Conservation (phyloP, 2,329 filamentous ascomycete genomes). For the Penicillium corylophilum region DNA sequence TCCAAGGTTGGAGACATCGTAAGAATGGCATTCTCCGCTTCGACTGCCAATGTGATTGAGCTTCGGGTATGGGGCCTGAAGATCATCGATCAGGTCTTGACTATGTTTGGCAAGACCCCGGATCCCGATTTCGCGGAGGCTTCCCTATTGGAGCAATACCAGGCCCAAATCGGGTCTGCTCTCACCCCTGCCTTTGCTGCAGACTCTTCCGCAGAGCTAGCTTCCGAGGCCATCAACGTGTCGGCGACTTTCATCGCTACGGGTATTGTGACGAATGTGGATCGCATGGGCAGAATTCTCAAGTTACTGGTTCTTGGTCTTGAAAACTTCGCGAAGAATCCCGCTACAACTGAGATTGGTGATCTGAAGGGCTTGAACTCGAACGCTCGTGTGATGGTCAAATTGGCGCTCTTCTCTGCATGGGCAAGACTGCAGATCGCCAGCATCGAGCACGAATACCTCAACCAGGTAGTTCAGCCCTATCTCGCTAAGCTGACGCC, state of each 20-base stretch:
- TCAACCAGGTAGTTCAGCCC: conserved; percentile 82
- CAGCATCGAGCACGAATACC: conserved; percentile 85
- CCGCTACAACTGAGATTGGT: conserved; percentile 81
- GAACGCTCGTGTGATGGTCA: conserved; percentile 97
- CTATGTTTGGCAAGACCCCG: conserved; percentile 92
- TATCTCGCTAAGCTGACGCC: conserved; percentile 89
- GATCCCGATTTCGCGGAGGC: conserved; percentile 98
- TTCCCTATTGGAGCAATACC: conserved; percentile 94
- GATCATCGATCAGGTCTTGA: conserved; percentile 89
- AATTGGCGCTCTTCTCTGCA: conserved; percentile 93
- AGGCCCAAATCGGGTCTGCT: conserved; percentile 95
- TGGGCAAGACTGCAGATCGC: conserved; percentile 98
- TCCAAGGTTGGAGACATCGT: conserved; percentile 86
- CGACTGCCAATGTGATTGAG: conserved; percentile 87
- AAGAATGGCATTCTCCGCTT: conserved; percentile 94
- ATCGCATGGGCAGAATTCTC: conserved; percentile 97
- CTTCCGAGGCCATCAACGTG: conserved; percentile 93
- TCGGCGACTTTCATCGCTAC: conserved; percentile 98
- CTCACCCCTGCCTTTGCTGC: conserved; percentile 93
- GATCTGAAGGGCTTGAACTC: conserved; percentile 90
- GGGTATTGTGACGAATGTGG: conserved; percentile 94
- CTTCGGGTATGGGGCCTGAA: conserved; percentile 87
- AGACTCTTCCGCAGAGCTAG: conserved; percentile 93
- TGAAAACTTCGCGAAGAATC: conserved; percentile 84
- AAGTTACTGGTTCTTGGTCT: conserved; percentile 88